Conservation (phyloP, 2,329 filamentous ascomycete species). For the Didymella sp. region DNA sequence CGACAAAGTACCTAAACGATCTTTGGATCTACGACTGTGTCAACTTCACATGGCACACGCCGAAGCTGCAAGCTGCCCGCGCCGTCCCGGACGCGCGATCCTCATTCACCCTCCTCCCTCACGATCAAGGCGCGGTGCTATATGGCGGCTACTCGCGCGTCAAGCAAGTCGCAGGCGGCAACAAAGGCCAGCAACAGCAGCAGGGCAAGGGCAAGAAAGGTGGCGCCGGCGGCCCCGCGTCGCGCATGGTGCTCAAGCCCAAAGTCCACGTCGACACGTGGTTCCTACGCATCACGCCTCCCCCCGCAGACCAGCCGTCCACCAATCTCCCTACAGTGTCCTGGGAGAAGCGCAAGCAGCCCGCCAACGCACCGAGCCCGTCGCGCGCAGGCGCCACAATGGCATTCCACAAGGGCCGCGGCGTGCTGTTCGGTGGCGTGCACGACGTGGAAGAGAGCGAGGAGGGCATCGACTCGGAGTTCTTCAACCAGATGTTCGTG, state of each 20-base stretch:
- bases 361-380: slow-evolving; percentile 85
- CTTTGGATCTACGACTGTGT: slow-evolving; percentile 95
- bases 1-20: slow-evolving; percentile 92
- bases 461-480: slow-evolving; percentile 95
- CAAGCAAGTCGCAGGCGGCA: slow-evolving; percentile 68
- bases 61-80: slow-evolving; percentile 75
- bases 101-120: slow-evolving; percentile 89
- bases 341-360: slow-evolving; percentile 94
- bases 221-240: slow-evolving; percentile 63
- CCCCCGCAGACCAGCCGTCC: slow-evolving; percentile 69
- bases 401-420: slow-evolving; percentile 90
- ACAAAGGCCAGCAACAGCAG: slow-evolving; percentile 64
- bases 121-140: slow-evolving; percentile 86
- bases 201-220: slow-evolving; percentile 49
- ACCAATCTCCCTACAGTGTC: slow-evolving; percentile 74
- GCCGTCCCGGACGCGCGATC: slow-evolving; percentile 90
- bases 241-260: slow-evolving; percentile 79
- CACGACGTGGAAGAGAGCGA: slow-evolving; percentile 91
- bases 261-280: slow-evolving; percentile 95
- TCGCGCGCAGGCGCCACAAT: slow-evolving; percentile 88
- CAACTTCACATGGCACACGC: slow-evolving; percentile 83
- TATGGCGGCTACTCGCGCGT: slow-evolving; percentile 95
- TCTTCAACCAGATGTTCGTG: slow-evolving; percentile 89
- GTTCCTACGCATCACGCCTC: slow-evolving; percentile 82
- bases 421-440: slow-evolving; percentile 92